Base-by-base conservation (phyloP, 1,139 yeast species). In the Trichomonascaceae sp. region DNA sequence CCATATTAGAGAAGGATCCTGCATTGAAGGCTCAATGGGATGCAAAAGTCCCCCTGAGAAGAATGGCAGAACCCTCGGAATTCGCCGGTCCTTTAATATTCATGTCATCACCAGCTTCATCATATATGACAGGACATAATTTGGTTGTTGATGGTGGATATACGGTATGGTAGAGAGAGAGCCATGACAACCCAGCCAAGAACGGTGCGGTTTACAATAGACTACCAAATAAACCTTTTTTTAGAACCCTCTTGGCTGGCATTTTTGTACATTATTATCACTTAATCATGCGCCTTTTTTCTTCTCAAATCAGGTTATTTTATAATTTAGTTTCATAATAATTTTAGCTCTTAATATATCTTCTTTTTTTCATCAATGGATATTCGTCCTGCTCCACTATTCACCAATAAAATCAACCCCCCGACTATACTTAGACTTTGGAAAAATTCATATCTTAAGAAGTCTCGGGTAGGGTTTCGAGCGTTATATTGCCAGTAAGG, bases 341-440 rank as follows among this genome's bases (percentile, higher is more conserved):
- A 12, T 13, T 5, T 13, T 36, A 20, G 4, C 36, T 18, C 19
- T 53, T 66, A 91, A 69, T 87, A 91, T 59, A 88, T 86, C 77
- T 93, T 93, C 77, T 93, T 91, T 86, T 93, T 93, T 72, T 90
- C 97, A 69, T 93, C 99, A 58, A 93, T 76, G 41, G 96, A 87
- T 62, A 91, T 78, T 65, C 88, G 95, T 51, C 99, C 99, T 45
- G 99, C 98, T 61, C 99, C 99, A 8, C 96, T 89, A 72, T 87
- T 89, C 61, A 89, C 96, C 61, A 95, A 87, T 64, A 93, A 76
- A 60, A 93, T 74, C 61, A 93, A 80, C 1, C 98, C 99, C 53
- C 99, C 99, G 56, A 93, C 93, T 69, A 93, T 93, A 57, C 96
- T 86, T 67, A 93, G 78, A 47, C 96, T 89, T 74, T 93, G 99